Conservation (phyloP, 169 alveolate genomes). For the Plasmodium blacklocki region DNA sequence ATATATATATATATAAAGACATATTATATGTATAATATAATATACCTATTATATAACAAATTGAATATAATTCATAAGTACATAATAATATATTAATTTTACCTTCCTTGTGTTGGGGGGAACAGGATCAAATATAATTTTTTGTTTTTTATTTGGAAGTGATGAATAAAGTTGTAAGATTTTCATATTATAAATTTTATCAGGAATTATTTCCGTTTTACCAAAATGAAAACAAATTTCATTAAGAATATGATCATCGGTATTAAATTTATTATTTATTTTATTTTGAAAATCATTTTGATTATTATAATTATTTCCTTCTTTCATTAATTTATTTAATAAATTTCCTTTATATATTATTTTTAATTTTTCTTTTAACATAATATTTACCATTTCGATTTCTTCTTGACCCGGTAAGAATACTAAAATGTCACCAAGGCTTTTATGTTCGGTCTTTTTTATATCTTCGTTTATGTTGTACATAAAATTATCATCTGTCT, state of each 20-base stretch:
- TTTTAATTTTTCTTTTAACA: slow-evolving; percentile 80
- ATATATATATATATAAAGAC: not conserved
- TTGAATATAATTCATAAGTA: too few relatives aligned
- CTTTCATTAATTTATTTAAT: slow-evolving; percentile 69
- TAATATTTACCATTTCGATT: slow-evolving; percentile 87
- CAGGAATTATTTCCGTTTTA: slow-evolving; percentile 55
- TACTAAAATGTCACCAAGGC: slow-evolving; percentile 93
- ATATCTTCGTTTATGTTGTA: not conserved
- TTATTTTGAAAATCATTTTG: slow-evolving; percentile 13
- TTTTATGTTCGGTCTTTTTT: not conserved
- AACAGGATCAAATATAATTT: slow-evolving; percentile 88
- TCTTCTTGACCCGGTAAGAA: slow-evolving; percentile 97
- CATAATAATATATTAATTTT: not conserved
- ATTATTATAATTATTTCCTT: slow-evolving; percentile 56
- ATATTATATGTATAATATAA: too few relatives aligned
- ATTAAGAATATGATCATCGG: slow-evolving; percentile 10
- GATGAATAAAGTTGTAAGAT: slow-evolving; percentile 85
- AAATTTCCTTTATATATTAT: slow-evolving; percentile 79
- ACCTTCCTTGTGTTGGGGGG: slow-evolving; percentile 77
- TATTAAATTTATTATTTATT: slow-evolving; percentile 8
- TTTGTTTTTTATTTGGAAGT: slow-evolving; percentile 88
- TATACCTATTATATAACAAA: too few relatives aligned
- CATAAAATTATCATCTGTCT: not conserved
- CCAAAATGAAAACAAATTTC: slow-evolving; percentile 76
- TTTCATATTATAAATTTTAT: slow-evolving; percentile 63